Base-by-base conservation (phyloP, 1,139 yeast species). In the Barnettozyma hawaiiensis region DNA sequence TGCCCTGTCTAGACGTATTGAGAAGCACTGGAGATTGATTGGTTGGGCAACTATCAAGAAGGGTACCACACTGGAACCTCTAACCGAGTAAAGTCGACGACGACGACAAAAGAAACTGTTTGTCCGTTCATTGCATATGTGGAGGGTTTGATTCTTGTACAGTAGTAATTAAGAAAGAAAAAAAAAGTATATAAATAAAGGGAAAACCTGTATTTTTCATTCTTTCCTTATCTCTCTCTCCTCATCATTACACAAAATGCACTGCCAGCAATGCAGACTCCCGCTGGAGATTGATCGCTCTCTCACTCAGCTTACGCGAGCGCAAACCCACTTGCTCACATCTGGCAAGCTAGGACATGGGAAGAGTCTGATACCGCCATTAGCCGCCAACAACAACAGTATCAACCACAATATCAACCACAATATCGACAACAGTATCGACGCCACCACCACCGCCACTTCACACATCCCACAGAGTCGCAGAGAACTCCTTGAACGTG, bases 11-110 rank as follows among this genome's bases (percentile, higher is more conserved):
- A 85, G 99, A 77, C 90, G 98, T 79, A 94, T 94, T 59, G 99
- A 92, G 64, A 92, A 90, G 78, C 99, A 94, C 69, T 94, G 97
- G 96, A 94, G 99, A 76, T 78, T 94, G 67, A 94, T 94, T 71
- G 99, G 99, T 59, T 94, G 99, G 99, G 99, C 98, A 56, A 87
- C 97, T 44, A 92, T 94, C 64, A 86, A 87, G 71, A 89, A 87
- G 70, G 98, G 98, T 69, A 81, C 89, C 49, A 81, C 87, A 46
- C 75, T 85, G 64, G 92, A 84, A 62, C 92, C 94, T 54, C 28
- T 42, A 20, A 31, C 42, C 26, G 45, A 39, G 21, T 42, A 42
- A 8, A 16, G 10, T 19, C 11, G 22, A 27, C 7, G 5, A 24
- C 11, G 22, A 27, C 7, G 5, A 24, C 9, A 10, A 21, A 26